Evolutionary conservation across 2,329 filamentous ascomycete species (phyloP), one percentile per base, ranked within the genome.

Genomic region (Ophiocordyceps polyrhachis-furcata): DNA sequence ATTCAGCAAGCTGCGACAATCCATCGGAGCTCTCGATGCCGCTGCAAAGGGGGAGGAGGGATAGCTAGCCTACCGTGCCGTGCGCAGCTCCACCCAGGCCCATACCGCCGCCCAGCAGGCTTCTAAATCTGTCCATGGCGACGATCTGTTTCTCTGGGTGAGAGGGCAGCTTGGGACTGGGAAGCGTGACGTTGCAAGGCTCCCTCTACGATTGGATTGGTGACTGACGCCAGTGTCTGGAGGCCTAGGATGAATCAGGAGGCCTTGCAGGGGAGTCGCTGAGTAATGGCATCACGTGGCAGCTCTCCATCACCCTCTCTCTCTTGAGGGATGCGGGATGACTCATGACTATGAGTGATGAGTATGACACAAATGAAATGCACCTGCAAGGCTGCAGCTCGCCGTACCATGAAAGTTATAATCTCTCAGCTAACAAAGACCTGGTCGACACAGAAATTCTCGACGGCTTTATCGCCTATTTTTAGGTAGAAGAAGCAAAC

Each of bases 71-170:
- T 58, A 64, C 62, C 49, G 62, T 60, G 44, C 61, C 61, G 45
- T 60, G 62, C 21, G 61, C 55, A 53, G 61, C 56, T 52, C 70
- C 65, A 51, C 73, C 74, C 43, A 81, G 67, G 54, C 74, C 73
- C 70, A 84, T 80, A 55, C 79, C 78, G 55, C 77, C 74, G 56
- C 82, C 80, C 55, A 95, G 74, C 78, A 95, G 82, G 62, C 83
- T 79, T 67, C 84, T 87, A 64, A 95, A 79, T 61, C 89, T 81
- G 61, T 96, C 89, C 89, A 95, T 96, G 48, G 11, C 20, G 19
- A 23, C 11, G 20, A 15, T 15, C 11, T 17, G 38, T 41, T n/a
- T 38, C 35, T 41, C 38, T 25, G 17, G n/a, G n/a, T 6, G 35
- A 5, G 35, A 38, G 35, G n/a, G 17, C 35, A 20, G 17, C 35